These are phyloP conservation scores for Ascoidea asiatica DNA, from an alignment of 805 yeast species.

Conservation along the genomic window DNA sequence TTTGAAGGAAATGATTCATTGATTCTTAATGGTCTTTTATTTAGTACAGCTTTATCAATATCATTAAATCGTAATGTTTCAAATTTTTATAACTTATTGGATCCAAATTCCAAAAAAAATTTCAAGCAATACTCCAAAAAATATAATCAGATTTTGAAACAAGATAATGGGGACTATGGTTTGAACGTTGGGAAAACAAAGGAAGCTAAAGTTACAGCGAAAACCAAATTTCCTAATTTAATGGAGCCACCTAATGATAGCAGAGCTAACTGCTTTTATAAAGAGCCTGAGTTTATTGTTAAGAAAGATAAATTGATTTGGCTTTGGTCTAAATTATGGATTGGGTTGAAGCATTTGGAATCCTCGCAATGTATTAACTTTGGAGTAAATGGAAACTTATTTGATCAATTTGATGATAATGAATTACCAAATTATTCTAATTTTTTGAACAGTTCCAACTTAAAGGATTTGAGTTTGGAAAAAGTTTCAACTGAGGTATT, in stretches of 20 bases:
- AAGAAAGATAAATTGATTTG: background rate
- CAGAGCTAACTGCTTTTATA: too few relatives aligned
- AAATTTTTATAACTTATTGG: too few relatives aligned
- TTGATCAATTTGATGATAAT: background rate
- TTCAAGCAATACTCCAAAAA: too few relatives aligned
- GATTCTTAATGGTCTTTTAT: slow-evolving; percentile 22
- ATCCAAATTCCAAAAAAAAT: background rate
- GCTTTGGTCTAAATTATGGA: background rate
- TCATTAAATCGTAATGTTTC: slow-evolving; percentile 28
- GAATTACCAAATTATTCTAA: background rate
- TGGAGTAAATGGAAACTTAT: background rate
- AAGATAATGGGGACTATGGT: too few relatives aligned
- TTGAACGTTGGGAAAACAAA: background rate
- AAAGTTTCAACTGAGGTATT: background rate
- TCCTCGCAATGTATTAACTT: background rate
- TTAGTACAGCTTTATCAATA: slow-evolving; percentile 27
- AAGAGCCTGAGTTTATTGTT: too few relatives aligned
- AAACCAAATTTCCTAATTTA: background rate
- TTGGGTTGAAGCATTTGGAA: background rate
- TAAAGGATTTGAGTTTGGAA: background rate
- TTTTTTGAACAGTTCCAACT: background rate
- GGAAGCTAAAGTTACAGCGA: background rate
- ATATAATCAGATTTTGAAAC: too few relatives aligned
- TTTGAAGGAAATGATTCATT: slow-evolving; percentile 26
- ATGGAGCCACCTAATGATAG: background rate